These are phyloP conservation scores for Purpureocillium takamizusanense DNA, from an alignment of 2,329 filamentous ascomycete genomes.

Conservation along the genomic window DNA sequence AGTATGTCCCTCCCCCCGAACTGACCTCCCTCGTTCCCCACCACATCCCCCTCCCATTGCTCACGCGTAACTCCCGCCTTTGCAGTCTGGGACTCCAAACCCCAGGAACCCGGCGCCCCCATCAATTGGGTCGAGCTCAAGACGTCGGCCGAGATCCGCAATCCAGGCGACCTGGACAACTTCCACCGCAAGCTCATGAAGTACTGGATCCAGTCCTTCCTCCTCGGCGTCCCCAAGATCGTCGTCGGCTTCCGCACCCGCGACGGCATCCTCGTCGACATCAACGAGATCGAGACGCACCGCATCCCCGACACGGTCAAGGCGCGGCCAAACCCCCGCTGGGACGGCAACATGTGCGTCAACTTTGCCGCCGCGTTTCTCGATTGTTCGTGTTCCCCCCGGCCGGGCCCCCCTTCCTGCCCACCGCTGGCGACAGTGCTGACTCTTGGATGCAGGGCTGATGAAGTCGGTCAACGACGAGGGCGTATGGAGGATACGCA, in stretches of 20 bases:
- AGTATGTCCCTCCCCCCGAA: conserved; percentile 33
- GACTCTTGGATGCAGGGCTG: conserved; percentile 47
- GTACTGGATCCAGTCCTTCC: conserved; percentile 94
- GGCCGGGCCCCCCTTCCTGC: too few species aligned
- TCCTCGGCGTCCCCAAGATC: conserved; percentile 86
- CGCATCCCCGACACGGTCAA: conserved; percentile 70
- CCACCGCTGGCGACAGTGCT: too few species aligned
- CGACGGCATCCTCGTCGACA: conserved; percentile 58
- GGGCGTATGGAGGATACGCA: conserved; percentile 74
- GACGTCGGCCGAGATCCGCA: conserved; percentile 66
- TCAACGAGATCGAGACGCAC: conserved; percentile 75
- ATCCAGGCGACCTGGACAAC: conserved; percentile 58
- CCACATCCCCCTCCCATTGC: conserved; percentile 1
- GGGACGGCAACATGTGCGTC: conserved; percentile 91
- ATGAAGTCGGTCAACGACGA: conserved; percentile 55
- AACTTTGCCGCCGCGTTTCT: conserved; percentile 77
- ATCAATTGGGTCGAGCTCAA: conserved; percentile 95
- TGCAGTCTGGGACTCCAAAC: conserved; percentile 76
- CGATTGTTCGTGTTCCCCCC: conserved; percentile 48
- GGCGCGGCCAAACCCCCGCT: conserved; percentile 54
- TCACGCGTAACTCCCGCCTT: too few species aligned
- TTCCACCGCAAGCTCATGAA: conserved; percentile 89
- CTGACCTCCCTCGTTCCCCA: not conserved
- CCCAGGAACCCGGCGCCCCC: conserved; percentile 50
- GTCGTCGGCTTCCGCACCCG: conserved; percentile 78